Evolutionary conservation across 805 yeast genomes (phyloP).

Genomic region (Metschnikowia similis): DNA sequence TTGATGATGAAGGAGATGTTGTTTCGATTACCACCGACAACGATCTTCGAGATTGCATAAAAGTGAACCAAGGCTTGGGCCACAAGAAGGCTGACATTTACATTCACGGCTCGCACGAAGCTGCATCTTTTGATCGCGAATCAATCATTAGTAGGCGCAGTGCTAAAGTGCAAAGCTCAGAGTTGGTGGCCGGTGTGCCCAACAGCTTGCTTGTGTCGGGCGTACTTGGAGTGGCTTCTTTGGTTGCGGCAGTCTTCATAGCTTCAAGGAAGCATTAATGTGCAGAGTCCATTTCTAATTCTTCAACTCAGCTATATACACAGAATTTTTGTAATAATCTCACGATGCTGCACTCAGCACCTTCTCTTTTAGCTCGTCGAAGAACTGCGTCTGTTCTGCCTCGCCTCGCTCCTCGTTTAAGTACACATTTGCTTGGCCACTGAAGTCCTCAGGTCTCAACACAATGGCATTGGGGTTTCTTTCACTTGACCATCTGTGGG

Average conservation of each 20-base stretch:
- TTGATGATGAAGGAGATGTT: conserved; percentile 81
- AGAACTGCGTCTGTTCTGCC: conserved; percentile 41
- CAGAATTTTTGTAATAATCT: conserved; percentile 2
- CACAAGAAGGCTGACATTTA: conserved; percentile 66
- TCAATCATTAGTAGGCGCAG: conserved; percentile 20
- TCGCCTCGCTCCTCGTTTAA: conserved; percentile 49
- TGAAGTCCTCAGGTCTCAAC: conserved; percentile 51
- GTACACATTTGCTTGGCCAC: conserved; percentile 50
- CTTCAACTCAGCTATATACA: conserved; percentile 1
- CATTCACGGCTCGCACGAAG: conserved; percentile 44
- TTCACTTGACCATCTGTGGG: conserved; percentile 48
- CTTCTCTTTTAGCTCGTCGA: conserved; percentile 43
- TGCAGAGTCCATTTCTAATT: background rate
- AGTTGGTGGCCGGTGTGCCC: conserved; percentile 48
- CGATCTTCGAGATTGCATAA: conserved; percentile 73
- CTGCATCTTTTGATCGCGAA: conserved; percentile 6
- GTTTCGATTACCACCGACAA: conserved; percentile 71
- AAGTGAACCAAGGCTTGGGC: conserved; percentile 44
- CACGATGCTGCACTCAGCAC: conserved; percentile 34
- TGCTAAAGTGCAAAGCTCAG: background rate
- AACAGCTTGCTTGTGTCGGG: conserved; percentile 64
- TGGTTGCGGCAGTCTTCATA: conserved; percentile 26
- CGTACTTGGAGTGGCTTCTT: conserved; percentile 51
- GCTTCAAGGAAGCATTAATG: conserved; percentile 28
- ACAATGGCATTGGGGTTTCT: conserved; percentile 74